Evolutionary conservation across 2,329 filamentous ascomycete genomes (phyloP).

Genomic region (Fusarium sp.): DNA sequence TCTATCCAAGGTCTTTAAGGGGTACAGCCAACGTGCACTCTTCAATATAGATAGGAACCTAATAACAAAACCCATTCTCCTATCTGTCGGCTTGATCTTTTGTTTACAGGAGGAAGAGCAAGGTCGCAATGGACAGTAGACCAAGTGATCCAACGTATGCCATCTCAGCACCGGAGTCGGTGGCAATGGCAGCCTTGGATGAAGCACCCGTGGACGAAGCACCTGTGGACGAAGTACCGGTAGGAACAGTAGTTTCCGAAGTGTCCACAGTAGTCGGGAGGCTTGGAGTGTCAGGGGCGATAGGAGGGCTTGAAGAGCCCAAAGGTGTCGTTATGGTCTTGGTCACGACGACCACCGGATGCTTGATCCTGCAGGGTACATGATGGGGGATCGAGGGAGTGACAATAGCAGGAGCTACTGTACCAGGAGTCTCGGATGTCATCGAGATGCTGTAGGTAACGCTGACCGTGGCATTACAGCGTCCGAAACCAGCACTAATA

Average conservation of each 20-base stretch:
- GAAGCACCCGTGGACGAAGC: not conserved
- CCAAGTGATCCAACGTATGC: not conserved
- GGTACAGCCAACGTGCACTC: not conserved
- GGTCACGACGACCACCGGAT: not conserved
- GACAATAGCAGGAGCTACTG: not conserved
- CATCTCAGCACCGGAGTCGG: not conserved
- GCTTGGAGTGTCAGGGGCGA: not conserved
- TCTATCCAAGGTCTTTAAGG: not conserved
- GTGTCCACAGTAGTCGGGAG: not conserved
- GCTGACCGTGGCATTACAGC: not conserved
- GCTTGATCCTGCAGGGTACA: not conserved
- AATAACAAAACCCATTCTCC: not conserved
- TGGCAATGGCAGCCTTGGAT: not conserved
- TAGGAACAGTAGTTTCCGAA: not conserved
- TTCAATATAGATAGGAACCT: no score
- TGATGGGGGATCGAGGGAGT: not conserved
- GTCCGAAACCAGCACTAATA: not conserved
- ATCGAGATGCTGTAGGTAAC: not conserved
- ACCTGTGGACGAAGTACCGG: not conserved
- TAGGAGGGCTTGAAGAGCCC: not conserved
- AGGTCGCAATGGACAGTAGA: not conserved
- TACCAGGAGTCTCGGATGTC: not conserved
- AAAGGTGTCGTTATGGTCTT: not conserved
- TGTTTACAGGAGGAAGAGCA: not conserved
- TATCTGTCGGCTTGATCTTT: not conserved